Evolutionary conservation across 805 yeast genomes (phyloP).

Genomic region (Myxozyma udenii): DNA sequence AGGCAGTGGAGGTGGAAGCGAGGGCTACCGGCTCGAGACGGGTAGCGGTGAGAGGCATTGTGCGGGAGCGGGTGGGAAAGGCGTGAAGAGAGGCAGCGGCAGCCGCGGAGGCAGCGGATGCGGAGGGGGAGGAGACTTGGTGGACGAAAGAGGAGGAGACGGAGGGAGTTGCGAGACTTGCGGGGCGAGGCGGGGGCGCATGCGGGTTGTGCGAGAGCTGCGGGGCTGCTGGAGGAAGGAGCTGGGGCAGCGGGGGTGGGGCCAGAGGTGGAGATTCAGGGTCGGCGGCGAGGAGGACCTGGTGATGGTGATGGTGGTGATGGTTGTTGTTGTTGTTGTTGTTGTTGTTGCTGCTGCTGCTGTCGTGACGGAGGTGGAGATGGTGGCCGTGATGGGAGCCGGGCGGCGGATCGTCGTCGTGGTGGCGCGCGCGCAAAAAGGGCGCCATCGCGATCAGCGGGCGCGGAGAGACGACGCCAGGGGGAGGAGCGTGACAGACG

Average conservation of each 20-base stretch:
- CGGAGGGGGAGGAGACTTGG: neutral
- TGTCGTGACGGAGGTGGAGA: too few relatives aligned
- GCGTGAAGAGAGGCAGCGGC: neutral
- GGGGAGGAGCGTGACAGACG: neutral
- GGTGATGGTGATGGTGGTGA: too few relatives aligned
- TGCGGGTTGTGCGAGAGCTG: neutral
- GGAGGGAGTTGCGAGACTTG: neutral
- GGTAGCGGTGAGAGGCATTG: conserved; percentile 1
- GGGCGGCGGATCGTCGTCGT: too few relatives aligned
- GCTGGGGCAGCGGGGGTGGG: neutral
- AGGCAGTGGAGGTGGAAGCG: neutral
- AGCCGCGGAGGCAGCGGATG: neutral
- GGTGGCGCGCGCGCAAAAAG: conserved; percentile 4
- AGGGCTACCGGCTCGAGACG: too few relatives aligned
- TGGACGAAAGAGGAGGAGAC: neutral
- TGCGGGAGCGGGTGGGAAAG: neutral
- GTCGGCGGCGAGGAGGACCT: too few relatives aligned
- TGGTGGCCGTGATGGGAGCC: too few relatives aligned
- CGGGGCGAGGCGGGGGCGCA: neutral
- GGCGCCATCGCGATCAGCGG: conserved; percentile 7
- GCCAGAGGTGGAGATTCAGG: too few relatives aligned
- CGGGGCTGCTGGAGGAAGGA: neutral
- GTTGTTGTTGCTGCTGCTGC: too few relatives aligned
- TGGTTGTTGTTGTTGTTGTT: too few relatives aligned
- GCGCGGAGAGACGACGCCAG: neutral